Evolutionary conservation across 75 land plant species (phyloP), one percentile per base, ranked within the genome.

Genomic region (Adiantum capillusveneris): DNA sequence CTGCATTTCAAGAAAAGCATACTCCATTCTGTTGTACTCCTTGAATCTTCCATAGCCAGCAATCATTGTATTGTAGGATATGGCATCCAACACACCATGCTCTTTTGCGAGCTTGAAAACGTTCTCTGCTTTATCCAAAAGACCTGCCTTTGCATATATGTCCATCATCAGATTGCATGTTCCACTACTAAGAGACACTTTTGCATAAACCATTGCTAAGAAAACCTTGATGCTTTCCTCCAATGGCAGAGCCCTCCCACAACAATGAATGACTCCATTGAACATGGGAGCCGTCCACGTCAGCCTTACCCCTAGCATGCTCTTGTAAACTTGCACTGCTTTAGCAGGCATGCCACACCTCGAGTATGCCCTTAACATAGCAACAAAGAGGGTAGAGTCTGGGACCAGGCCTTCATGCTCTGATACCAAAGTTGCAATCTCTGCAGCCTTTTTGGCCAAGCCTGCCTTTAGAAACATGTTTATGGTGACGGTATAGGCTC

Each of bases 281-380:
- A 79, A 86, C 87, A 86, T 77, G 41, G 83, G 82, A 39, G 76
- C 82, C 69, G 87, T 84, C 80, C 77, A 75, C 53, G 65, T 44
- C 31, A 86, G 29, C 43, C 68, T 75, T 22, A 71, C 66, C 61
- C 79, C 65, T 51, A 73, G 45, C 18, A 90, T 78, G 54, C 63
- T 73, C 28, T 78, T 73, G 59, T 90, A 90, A 24, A 75, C 64
- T 42, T 73, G 67, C 60, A 62, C 64, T 21, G 82, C 73, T 55
- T 90, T 80, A 51, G 75, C 75, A 18, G 31, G 69, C 72, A 74
- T 72, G 59, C 53, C 74, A 63, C 84, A 80, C 36, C 71, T 60
- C 58, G 87, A 81, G 46, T 84, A 90, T 13, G 81, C 59, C n/a
- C 90, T 75, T 20, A 90, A 78, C 84, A 90, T 86, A 19, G 90